Evolutionary conservation across 306 rosid species (phyloP).

Genomic region (Senna tora): DNA sequence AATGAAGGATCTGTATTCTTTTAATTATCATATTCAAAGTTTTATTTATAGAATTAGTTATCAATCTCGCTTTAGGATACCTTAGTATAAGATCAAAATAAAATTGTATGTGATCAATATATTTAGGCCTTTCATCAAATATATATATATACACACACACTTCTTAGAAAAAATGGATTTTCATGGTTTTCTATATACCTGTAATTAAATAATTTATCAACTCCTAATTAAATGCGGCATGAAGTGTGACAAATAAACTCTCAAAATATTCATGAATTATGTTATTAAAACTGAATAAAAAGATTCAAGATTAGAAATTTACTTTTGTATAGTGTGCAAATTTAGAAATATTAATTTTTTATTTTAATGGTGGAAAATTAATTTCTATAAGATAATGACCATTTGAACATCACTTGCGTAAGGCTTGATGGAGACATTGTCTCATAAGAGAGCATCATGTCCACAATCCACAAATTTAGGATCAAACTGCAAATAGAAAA

Average conservation of each 20-base stretch:
- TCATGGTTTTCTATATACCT: neutral
- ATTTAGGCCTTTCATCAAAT: no score
- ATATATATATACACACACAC: no score
- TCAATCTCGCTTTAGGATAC: no score
- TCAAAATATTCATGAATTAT: neutral
- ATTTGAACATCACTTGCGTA: slow-evolving; percentile 21
- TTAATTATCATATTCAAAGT: no score
- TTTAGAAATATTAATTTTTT: neutral
- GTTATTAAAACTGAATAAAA: neutral
- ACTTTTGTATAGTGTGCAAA: neutral
- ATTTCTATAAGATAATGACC: neutral
- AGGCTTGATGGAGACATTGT: slow-evolving; percentile 9
- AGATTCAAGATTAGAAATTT: slow-evolving; percentile 1
- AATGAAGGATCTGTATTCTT: no score
- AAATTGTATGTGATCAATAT: neutral
- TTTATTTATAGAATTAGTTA: no score
- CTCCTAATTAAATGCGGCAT: slow-evolving; percentile 30
- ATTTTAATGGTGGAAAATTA: neutral
- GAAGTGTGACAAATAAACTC: slow-evolving; percentile 16
- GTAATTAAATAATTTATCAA: neutral
- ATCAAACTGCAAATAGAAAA: neutral
- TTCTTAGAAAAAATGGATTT: neutral
- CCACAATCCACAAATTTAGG: slow-evolving; percentile 3
- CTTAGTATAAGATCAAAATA: no score
- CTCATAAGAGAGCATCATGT: neutral